Evolutionary conservation across 2,329 filamentous ascomycete species (phyloP).

Genomic region (Neurospora sp.): DNA sequence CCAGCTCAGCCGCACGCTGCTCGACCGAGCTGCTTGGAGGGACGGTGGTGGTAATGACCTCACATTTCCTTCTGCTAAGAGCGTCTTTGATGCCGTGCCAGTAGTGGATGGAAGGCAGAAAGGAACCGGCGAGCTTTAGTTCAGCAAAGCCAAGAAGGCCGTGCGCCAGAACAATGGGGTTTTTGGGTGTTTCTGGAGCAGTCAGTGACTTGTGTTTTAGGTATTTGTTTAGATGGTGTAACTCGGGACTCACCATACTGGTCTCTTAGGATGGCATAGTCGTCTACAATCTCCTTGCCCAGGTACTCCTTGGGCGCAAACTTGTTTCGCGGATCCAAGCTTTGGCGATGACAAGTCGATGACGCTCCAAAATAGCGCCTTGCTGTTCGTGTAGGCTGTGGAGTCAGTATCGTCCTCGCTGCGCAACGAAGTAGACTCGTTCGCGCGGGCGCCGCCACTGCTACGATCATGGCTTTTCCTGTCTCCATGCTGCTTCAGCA

Average conservation of each 20-base stretch:
- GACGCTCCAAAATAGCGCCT: not conserved
- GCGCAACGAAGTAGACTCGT: not conserved
- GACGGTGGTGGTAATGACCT: conserved; percentile 51
- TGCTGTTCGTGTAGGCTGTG: not conserved
- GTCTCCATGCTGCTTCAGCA: not conserved
- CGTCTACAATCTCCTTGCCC: conserved; percentile 15
- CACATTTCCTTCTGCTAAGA: conserved; percentile 39
- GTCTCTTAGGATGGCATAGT: conserved; percentile 16
- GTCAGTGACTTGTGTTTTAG: conserved; percentile 6
- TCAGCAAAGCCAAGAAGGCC: conserved; percentile 55
- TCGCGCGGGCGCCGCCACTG: not conserved
- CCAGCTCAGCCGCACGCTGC: conserved; percentile 48
- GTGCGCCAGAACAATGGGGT: conserved; percentile 56
- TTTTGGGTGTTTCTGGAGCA: conserved; percentile 39
- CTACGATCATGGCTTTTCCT: not conserved
- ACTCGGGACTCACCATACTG: conserved; percentile 11
- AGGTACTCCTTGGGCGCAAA: conserved; percentile 4
- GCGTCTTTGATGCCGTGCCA: conserved; percentile 56
- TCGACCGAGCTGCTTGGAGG: conserved; percentile 52
- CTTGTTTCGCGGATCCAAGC: not conserved
- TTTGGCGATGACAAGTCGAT: not conserved
- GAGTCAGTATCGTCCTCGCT: not conserved
- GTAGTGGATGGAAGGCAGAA: conserved; percentile 48
- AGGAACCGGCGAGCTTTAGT: conserved; percentile 36
- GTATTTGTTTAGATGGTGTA: conserved; percentile 3